A percentile compares a stretch with the other conserved stretches of the same genome.
Conservation (phyloP, 768 basidiomycete species). For the Chalciporus chontae region DNA sequence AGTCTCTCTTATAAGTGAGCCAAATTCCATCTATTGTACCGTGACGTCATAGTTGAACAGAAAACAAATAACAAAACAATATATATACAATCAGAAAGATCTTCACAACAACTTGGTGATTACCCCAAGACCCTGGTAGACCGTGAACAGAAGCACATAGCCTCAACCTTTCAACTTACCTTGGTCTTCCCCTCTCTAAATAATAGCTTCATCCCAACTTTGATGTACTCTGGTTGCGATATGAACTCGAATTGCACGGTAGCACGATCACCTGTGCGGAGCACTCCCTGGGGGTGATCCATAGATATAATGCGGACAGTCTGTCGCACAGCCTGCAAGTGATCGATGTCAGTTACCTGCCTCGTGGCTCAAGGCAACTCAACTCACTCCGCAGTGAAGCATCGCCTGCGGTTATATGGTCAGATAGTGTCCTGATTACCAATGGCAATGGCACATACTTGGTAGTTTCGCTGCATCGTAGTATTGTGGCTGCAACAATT, state of each 20-base stretch:
- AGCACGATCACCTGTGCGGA: slow-evolving; percentile 93
- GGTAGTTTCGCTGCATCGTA: slow-evolving; percentile 89
- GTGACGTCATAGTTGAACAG: slow-evolving; percentile 26
- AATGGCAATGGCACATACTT: slow-evolving; percentile 44
- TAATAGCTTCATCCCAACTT: slow-evolving; percentile 89
- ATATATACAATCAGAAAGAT: neutral
- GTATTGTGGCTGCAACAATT: slow-evolving; percentile 69
- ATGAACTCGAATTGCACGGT: slow-evolving; percentile 96
- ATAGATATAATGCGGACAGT: slow-evolving; percentile 88
- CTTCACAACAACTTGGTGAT: slow-evolving; percentile 61
- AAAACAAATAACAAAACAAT: neutral
- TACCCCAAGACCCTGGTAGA: slow-evolving; percentile 66
- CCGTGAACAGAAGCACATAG: slow-evolving; percentile 7
- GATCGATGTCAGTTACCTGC: slow-evolving; percentile 3
- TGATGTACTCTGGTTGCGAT: slow-evolving; percentile 86
- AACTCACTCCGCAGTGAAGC: slow-evolving; percentile 83
- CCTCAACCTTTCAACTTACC: slow-evolving; percentile 37
- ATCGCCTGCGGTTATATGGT: slow-evolving; percentile 53
- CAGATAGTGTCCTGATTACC: slow-evolving; percentile 1
- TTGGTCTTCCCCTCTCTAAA: slow-evolving; percentile 97
- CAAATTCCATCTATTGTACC: slow-evolving; percentile 17
- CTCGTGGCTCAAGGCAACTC: neutral
- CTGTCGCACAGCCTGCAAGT: slow-evolving; percentile 76
- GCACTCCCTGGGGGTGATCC: slow-evolving; percentile 84
- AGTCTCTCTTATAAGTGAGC: slow-evolving; percentile 11